Evolutionary conservation across 2,329 filamentous ascomycete species (phyloP), one percentile per base, ranked within the genome.

Genomic region (Ceratocystis smalleyi): DNA sequence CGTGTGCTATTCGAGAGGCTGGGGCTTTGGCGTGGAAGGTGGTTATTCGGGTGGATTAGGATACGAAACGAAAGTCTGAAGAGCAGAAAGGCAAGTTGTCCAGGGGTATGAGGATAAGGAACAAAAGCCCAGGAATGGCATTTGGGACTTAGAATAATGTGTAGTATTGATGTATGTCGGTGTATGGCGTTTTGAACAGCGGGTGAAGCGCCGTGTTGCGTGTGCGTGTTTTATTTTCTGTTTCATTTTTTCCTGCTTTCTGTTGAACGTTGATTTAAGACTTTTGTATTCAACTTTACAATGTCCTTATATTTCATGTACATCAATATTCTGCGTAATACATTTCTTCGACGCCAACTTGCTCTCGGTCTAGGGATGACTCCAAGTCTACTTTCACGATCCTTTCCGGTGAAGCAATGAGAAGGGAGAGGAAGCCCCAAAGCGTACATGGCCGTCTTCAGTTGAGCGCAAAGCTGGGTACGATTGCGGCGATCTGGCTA

Each of bases 1-100:
- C 82, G 2, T 92, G 88, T 73, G 86, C 86, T 49, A 82, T 92
- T 54, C 79, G 88, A 19, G 87, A 92, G 75, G 87, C 87, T 0
- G 83, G 83, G 4, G 87, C 85, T 2, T 71, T 90, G 65, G 84
- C 83, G 1, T 84, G 88, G 77, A 82, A 81, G 68, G 80, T 89
- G 30, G 79, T 89, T n/a, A 79, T 85, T 32, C 75, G 82, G 62
- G 79, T 84, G 27, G 80, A 82, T 19, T 66, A 64, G 60, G 22
- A 43, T 30, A 32, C 17, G 22, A 12, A 24, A 32, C 8, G n/a
- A 47, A 24, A 7, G 43, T 30, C 27, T 24, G 10, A 40, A 40
- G 35, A 40, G 35, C 10, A 40, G 12, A 49, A 35, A 43, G 61
- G 24, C 17, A 30, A 19, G 30, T 12, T 1, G 47, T 12, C 32